Evolutionary conservation across 306 rosid genomes (phyloP).

Genomic region (Erythrophleum fordii): DNA sequence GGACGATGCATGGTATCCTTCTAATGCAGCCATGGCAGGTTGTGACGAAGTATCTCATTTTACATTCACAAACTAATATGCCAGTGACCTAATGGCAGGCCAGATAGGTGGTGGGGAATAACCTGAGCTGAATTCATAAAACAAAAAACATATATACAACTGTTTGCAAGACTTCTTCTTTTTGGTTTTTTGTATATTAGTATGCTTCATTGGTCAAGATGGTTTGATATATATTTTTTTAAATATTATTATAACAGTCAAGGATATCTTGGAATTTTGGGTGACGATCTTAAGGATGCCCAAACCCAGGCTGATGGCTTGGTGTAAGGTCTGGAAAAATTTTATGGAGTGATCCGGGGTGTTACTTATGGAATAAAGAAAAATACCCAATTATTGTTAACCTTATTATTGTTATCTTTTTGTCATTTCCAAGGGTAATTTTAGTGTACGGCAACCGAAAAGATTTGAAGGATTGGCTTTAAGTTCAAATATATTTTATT

Average conservation of each 20-base stretch:
- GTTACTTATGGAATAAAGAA: constrained; percentile 53
- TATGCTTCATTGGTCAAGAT: constrained; percentile 47
- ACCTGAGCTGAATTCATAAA: constrained; percentile 47
- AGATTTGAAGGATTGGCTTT: background rate
- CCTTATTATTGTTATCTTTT: constrained; percentile 18
- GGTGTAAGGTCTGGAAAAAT: constrained; percentile 57
- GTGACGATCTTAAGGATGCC: background rate
- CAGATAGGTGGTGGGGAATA: constrained; percentile 71
- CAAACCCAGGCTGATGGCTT: constrained; percentile 35
- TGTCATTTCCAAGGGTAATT: background rate
- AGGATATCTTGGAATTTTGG: background rate
- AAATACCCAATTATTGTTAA: constrained; percentile 36
- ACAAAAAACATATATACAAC: constrained; percentile 35
- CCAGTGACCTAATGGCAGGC: constrained; percentile 33
- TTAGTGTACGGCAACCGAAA: background rate
- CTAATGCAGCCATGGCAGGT: constrained; percentile 51
- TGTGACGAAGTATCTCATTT: constrained; percentile 68
- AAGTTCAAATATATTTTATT: background rate
- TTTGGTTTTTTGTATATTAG: constrained; percentile 41
- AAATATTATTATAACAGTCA: background rate
- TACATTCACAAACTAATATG: constrained; percentile 69
- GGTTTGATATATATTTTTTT: constrained; percentile 50
- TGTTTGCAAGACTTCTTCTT: constrained; percentile 40
- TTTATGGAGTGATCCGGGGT: constrained; percentile 57
- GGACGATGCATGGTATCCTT: constrained; percentile 91